A percentile compares a stretch with the other conserved stretches of the same genome.
These are phyloP conservation scores for Solanum pennellii DNA, from an alignment of 257 asterid species.

Conservation along the genomic window DNA sequence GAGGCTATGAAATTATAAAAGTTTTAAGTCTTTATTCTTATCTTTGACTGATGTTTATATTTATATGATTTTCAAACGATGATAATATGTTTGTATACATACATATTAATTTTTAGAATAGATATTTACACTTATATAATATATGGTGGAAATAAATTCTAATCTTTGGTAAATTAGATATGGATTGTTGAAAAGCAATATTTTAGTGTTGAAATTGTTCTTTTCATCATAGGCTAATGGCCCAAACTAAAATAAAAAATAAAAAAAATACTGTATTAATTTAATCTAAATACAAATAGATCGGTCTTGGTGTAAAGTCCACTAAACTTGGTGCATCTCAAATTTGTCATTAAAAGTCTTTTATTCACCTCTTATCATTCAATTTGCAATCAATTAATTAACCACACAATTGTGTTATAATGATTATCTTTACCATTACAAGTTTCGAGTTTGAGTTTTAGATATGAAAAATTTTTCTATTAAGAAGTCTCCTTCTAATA, in stretches of 20 bases:
- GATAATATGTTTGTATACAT: not conserved
- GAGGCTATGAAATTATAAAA: not conserved
- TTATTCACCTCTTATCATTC: not conserved
- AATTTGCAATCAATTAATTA: not conserved
- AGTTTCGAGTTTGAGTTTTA: not conserved
- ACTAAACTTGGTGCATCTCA: not conserved
- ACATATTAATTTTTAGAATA: not conserved
- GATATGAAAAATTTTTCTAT: too few species aligned
- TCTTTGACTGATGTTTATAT: not conserved
- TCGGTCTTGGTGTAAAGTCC: not conserved
- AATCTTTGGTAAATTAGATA: too few species aligned
- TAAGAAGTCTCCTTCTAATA: too few species aligned
- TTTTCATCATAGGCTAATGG: not conserved
- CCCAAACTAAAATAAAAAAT: too few species aligned
- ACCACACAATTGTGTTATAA: too few species aligned
- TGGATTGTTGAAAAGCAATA: not conserved
- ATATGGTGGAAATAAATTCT: too few species aligned
- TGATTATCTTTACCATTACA: too few species aligned
- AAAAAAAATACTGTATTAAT: not conserved
- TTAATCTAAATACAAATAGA: not conserved
- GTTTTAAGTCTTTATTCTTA: not conserved
- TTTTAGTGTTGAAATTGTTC: not conserved
- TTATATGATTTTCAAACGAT: not conserved
- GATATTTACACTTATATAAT: not conserved
- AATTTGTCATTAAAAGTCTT: not conserved